These are phyloP conservation scores for Amanita phalloides DNA, from an alignment of 768 basidiomycete genomes.

Conservation along the genomic window DNA sequence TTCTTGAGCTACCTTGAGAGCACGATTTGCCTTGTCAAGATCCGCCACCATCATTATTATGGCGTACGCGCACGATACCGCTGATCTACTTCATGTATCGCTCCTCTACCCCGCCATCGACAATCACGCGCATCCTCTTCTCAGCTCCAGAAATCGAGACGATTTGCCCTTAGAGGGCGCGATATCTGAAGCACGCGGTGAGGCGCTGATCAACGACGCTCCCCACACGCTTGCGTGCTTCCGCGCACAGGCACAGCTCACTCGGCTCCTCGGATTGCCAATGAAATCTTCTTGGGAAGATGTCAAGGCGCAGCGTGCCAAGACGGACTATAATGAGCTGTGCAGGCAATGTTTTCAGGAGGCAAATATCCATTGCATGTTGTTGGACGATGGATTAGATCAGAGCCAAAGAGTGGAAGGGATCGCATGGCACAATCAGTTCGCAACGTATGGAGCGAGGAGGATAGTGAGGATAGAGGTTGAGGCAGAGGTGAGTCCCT, in stretches of 20 bases:
- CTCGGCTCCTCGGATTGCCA: constrained; percentile 34
- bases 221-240: constrained; percentile 46
- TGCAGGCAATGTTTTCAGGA: constrained; percentile 44
- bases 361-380: constrained; percentile 52
- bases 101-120: constrained; percentile 50
- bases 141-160: constrained; percentile 33
- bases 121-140: constrained; percentile 71
- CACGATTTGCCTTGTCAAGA: no score
- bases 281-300: constrained; percentile 42
- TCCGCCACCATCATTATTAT: neutral
- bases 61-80: neutral
- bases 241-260: constrained; percentile 47
- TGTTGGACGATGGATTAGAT: constrained; percentile 67
- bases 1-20: no score
- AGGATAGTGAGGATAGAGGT: constrained; percentile 62
- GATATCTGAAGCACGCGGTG: constrained; percentile 51
- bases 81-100: constrained; percentile 16
- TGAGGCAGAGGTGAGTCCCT: constrained; percentile 50
- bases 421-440: constrained; percentile 52
- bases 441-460: constrained; percentile 39
- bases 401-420: constrained; percentile 35
- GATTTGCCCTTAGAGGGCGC: constrained; percentile 50
- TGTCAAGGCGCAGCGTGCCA: constrained; percentile 35
- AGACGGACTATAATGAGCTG: constrained; percentile 41
- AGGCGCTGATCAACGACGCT: constrained; percentile 39